Evolutionary conservation across 371 early-diverging fungal genomes (phyloP), one percentile per base, ranked within the genome.

Genomic region (Chytridiales sp.): DNA sequence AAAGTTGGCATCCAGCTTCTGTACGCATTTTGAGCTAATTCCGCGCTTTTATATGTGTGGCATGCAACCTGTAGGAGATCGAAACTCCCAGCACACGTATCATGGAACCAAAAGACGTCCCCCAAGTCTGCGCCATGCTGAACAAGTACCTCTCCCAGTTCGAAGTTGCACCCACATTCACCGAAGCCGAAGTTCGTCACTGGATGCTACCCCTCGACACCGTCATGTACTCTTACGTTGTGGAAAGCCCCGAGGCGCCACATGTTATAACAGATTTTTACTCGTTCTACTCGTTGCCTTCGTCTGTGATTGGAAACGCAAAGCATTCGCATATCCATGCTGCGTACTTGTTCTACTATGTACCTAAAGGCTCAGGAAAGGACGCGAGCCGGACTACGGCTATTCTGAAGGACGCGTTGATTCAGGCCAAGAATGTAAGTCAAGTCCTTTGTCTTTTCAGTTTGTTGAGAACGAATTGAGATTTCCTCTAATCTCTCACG

Each of bases 291-390:
- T 84, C 85, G 47, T 78, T 98, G 40, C 92, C 96, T 11, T 93
- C 93, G 54, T 80, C 90, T 1, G 92, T 93, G 35, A 87, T 95
- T 61, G 83, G 83, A 46, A 58, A 91, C 67, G 78, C 86, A 19
- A 77, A 76, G 43, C 87, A 93, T 75, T 77, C 77, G 46, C 84
- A 85, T 24, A 78, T 97, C 65, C 84, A 91, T 38, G 93, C 93
- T 0, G 96, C 96, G 9, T 97, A 96, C 67, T 72, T 93, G 52
- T 95, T 89, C 75, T 96, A 96, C 74, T 96, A 95, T 74, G 93
- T 85, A n/a, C 77, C 87, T 0, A 69, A 69, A 59, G 69, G 59
- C n/a, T 30, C 61, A 41, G 77, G 72, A 11, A 58, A 62, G 50
- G 70, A 74, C 48, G 8, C 19, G n/a, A 43, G 62, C 22, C 36